A percentile compares a stretch with the other conserved stretches of the same genome.
Conservation (phyloP, 192 early-diverging fungal genomes). For the Coemansia reversa region DNA sequence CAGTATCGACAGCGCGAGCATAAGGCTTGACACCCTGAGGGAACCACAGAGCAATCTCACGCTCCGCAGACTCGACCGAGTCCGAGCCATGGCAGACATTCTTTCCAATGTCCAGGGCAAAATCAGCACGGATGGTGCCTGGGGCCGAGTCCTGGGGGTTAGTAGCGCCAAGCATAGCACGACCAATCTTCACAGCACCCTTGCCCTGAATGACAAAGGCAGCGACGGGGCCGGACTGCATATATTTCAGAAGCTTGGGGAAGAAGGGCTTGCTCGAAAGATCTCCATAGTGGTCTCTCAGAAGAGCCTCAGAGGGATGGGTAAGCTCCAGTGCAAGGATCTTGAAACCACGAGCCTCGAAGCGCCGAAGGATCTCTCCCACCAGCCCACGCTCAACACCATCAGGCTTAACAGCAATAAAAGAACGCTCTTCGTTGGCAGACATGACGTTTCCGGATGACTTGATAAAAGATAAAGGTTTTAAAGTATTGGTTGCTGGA, state of each 20-base stretch:
- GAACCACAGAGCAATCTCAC: conserved; percentile 87
- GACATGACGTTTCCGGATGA: conserved; percentile 23
- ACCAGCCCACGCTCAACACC: conserved; percentile 81
- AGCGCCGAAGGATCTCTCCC: conserved; percentile 91
- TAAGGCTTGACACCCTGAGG: conserved; percentile 63
- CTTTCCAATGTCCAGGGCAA: conserved; percentile 74
- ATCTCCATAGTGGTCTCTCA: conserved; percentile 82
- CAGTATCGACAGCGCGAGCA: conserved; percentile 59
- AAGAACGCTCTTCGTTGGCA: conserved; percentile 53
- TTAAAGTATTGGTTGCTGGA: neutral
- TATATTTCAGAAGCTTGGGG: conserved; percentile 77
- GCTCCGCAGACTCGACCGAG: conserved; percentile 82
- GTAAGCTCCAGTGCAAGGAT: conserved; percentile 80
- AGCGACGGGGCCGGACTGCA: conserved; percentile 92
- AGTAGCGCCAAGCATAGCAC: conserved; percentile 85
- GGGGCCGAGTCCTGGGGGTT: conserved; percentile 86
- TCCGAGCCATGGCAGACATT: conserved; percentile 96
- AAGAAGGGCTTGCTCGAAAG: conserved; percentile 86
- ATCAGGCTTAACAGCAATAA: conserved; percentile 55
- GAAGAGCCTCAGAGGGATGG: conserved; percentile 67
- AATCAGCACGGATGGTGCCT: conserved; percentile 97
- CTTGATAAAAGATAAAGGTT: conserved; percentile 3
- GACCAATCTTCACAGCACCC: conserved; percentile 87
- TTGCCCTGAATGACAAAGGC: conserved; percentile 94
- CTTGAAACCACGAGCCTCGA: conserved; percentile 89